Base-by-base conservation (phyloP, 352 stramenopile genomes). In the Pythium utonaiense region DNA sequence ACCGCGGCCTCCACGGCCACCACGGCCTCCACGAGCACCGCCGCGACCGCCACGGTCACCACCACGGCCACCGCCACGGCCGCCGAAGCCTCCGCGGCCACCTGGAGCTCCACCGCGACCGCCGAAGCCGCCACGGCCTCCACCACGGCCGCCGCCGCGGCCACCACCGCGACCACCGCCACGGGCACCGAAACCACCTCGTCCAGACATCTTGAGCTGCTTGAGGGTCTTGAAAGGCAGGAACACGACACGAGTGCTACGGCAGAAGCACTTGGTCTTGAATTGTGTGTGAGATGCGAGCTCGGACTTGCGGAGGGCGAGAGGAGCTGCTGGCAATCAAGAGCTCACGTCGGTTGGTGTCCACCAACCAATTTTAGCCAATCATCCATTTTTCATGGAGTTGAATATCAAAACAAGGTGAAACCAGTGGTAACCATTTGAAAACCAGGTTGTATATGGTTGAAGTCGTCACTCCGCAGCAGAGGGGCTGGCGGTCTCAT, bases 101-200 rank as follows among this genome's bases (percentile, higher is more conserved):
- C 84, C 62, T 34, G 14, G 16, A 38, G 34, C 45, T 50, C 81
- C 80, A 42, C 86, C 69, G 47, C 79, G 69, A 64, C 82, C 74
- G 16, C 45, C 56, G 24, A 51, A 53, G 44, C 56, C 56, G 21
- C 48, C 48, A 22, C 55, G 30, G 34, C 45, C 55, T 38, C 72
- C 65, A 52, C 84, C 71, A 19, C 87, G 71, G 61, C 88, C 54
- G 53, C 86, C 65, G 22, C 83, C 68, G 53, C 78, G 53, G 27
- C 77, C 61, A 14, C 83, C 61, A 36, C 68, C 58, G 44, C 74
- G 58, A 33, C 81, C 62, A 27, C 79, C 70, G 45, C 72, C 66
- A 40, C 78, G 66, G n/a, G 74, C 69, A 64, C 83, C 75, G 53
- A 71, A 74, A 36, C 81, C 79, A 56, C 84, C 83, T 74, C 83